Evolutionary conservation across 2,329 filamentous ascomycete genomes (phyloP).

Genomic region (Pseudocercospora musae): DNA sequence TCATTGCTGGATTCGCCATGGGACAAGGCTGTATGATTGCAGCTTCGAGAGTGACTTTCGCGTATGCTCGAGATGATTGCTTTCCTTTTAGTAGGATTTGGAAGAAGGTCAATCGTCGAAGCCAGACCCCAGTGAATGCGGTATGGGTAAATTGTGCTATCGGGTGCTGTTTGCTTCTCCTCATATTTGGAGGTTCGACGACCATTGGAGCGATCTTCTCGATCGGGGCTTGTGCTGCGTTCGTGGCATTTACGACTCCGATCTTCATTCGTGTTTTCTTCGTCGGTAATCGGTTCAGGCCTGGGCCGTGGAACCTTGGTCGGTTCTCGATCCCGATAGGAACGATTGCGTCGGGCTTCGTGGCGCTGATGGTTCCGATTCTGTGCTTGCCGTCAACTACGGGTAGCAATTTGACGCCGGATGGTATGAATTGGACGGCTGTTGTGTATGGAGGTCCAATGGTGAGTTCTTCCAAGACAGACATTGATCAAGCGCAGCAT

Average conservation of each 20-base stretch:
- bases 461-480: slow-evolving; percentile 24
- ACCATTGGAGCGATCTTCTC: slow-evolving; percentile 67
- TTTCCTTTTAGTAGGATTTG: slow-evolving; percentile 61
- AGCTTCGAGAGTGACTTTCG: slow-evolving; percentile 41
- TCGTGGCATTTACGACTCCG: slow-evolving; percentile 59
- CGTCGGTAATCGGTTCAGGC: slow-evolving; percentile 61
- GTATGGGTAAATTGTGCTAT: slow-evolving; percentile 64
- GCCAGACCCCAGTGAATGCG: slow-evolving; percentile 66
- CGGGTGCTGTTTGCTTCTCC: slow-evolving; percentile 58
- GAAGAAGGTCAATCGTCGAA: slow-evolving; percentile 58
- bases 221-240: slow-evolving; percentile 66
- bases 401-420: slow-evolving; percentile 51
- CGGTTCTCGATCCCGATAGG: slow-evolving; percentile 58
- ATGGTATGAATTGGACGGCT: slow-evolving; percentile 66
- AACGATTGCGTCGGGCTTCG: slow-evolving; percentile 56
- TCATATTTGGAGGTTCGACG: slow-evolving; percentile 62
- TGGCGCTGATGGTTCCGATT: slow-evolving; percentile 65
- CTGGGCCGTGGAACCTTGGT: slow-evolving; percentile 67
- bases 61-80: slow-evolving; percentile 70
- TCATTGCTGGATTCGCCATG: slow-evolving; percentile 68
- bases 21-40: slow-evolving; percentile 70
- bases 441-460: slow-evolving; percentile 65
- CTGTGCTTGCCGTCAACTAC: slow-evolving; percentile 61
- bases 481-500: too few relatives aligned
- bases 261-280: slow-evolving; percentile 59